Evolutionary conservation across 805 yeast species (phyloP), one percentile per base, ranked within the genome.

Genomic region (Maudiozyma saulgeensis): DNA sequence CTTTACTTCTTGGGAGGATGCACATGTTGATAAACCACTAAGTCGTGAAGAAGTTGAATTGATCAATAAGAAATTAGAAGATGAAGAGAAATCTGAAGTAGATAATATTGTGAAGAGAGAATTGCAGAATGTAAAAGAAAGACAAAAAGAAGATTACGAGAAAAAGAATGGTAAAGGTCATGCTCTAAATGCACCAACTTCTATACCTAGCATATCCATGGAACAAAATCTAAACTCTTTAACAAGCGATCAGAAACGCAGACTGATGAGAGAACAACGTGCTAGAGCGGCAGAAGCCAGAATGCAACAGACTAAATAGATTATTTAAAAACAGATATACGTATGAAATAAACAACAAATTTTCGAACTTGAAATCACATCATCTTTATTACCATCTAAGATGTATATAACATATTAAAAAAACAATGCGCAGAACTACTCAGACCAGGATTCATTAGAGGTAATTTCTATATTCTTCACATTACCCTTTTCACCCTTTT

Each of bases 221-320:
- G 74, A 68, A 54, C 68, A 70, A 21, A 80, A 79, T 43, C 57
- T 82, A 48, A 74, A 77, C 42, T 82, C 89, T 0, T 70, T 91
- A 48, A 75, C 80, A 7, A 88, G 82, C 1, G 87, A 81, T 25
- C 96, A 90, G 55, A 76, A 80, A 58, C 74, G 76, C 75, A 77
- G 82, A 58, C 68, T 93, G 19, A 89, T 90, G 85, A 78, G 99
- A 52, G 99, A 93, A 59, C 90, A 90, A 60, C 74, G 98, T 48
- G 97, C 97, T 0, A 76, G 98, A 49, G 99, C 99, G 0, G 97
- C 96, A 0, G 98, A 93, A 64, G 96, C 91, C 0, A 74, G 99
- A 56, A 58, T 87, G 41, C 28, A 19, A 9, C 44, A 42, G 21
- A 7, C 42, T 5, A 16, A 35, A 35, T 16, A 44, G 4, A 21